Percentiles rank a stretch among this genome's conserved stretches.
Evolutionary conservation across 129 eudicot species (phyloP).

Genomic region (Flaveria sonorensis): DNA sequence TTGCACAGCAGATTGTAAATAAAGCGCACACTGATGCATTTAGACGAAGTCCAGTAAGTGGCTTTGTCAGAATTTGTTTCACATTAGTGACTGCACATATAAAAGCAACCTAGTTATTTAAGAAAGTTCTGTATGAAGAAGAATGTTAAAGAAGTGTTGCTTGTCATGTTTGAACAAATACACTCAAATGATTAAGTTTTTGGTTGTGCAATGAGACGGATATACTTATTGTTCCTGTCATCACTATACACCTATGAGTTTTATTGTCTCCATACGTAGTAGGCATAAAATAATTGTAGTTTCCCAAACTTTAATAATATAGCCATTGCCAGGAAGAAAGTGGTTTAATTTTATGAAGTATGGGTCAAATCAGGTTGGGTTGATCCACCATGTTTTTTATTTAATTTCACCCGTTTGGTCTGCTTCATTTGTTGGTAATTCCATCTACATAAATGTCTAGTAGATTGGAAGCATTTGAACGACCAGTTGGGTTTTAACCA

Average conservation of each 20-base stretch:
- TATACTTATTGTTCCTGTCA: neutral
- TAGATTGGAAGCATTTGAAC: neutral
- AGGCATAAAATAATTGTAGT: conserved; percentile 1
- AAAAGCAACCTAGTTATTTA: conserved; percentile 2
- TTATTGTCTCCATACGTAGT: neutral
- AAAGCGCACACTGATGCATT: neutral
- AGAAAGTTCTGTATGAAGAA: conserved; percentile 7
- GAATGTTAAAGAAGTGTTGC: neutral
- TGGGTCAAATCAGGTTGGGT: neutral
- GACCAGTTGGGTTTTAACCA: neutral
- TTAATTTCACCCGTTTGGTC: neutral
- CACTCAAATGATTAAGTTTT: neutral
- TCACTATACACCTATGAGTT: neutral
- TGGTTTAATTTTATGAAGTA: neutral
- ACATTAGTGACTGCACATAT: conserved; percentile 11
- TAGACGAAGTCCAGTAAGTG: conserved; percentile 8
- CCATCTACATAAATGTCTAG: neutral
- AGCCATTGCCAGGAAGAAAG: neutral
- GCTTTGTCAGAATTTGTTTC: neutral
- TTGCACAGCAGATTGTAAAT: conserved; percentile 5
- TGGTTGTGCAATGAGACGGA: conserved; percentile 16
- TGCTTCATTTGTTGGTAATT: neutral
- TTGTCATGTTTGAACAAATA: conserved; percentile 4
- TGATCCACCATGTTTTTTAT: neutral
- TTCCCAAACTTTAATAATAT: neutral